These are phyloP conservation scores for Lipomyces yamadae DNA, from an alignment of 805 yeast genomes.

Conservation along the genomic window DNA sequence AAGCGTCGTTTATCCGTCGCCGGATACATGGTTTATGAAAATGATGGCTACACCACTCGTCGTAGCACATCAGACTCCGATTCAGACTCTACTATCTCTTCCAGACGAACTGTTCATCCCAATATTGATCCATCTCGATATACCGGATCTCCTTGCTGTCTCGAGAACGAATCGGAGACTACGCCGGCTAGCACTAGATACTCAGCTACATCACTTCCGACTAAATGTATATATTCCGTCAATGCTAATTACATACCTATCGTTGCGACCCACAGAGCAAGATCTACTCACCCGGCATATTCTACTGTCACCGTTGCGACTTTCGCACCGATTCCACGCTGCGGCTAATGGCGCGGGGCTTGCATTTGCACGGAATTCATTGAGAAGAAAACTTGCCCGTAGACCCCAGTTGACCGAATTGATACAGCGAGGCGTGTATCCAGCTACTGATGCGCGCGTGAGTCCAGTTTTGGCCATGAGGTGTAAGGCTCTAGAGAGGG, in stretches of 20 bases:
- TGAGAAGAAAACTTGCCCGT: constrained; percentile 37
- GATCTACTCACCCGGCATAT: constrained; percentile 41
- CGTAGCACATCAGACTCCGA: neutral
- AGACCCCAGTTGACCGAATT: constrained; percentile 41
- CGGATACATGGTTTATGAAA: neutral
- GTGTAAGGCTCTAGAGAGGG: constrained; percentile 38
- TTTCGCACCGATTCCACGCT: constrained; percentile 37
- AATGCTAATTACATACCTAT: constrained; percentile 33
- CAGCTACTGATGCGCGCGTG: constrained; percentile 36
- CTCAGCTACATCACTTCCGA: constrained; percentile 37
- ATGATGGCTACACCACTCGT: neutral
- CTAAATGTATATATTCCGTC: constrained; percentile 31
- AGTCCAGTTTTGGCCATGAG: constrained; percentile 35
- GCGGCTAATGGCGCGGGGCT: constrained; percentile 34
- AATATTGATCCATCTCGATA: constrained; percentile 39
- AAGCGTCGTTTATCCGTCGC: neutral
- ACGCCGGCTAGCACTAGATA: constrained; percentile 38
- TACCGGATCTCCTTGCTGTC: constrained; percentile 40
- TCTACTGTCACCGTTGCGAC: constrained; percentile 32
- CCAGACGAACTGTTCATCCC: constrained; percentile 41
- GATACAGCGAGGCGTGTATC: constrained; percentile 40
- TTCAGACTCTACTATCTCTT: constrained; percentile 17
- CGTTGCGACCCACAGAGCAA: constrained; percentile 37
- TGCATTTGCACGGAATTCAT: constrained; percentile 36
- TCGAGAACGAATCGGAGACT: constrained; percentile 36